phyloP scores from a whole-genome alignment of 169 alveolate genomes.

The Plasmodium adleri region DNA sequence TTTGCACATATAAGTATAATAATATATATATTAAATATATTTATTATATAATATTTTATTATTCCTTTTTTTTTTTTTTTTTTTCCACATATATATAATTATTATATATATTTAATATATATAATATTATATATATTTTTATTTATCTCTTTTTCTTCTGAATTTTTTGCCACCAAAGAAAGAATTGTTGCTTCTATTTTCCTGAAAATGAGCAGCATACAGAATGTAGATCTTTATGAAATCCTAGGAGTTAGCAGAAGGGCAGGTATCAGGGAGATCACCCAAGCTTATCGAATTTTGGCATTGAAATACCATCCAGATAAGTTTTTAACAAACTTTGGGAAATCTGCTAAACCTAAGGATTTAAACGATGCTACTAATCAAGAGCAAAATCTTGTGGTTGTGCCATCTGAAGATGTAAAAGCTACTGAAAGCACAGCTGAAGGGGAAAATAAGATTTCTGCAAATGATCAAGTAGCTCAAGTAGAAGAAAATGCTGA shows the following conservation, averaged over 20 bases:
- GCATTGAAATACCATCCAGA: constrained; percentile 95
- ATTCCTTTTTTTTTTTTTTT: too few species aligned
- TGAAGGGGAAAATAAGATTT: not conserved
- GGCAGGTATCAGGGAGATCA: constrained; percentile 89
- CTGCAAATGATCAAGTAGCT: too few species aligned
- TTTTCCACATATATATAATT: too few species aligned
- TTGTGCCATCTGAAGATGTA: not conserved
- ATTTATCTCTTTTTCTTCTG: not conserved
- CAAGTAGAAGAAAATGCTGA: too few species aligned
- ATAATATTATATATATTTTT: not conserved
- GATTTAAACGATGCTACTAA: not conserved
- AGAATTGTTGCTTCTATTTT: too few species aligned
- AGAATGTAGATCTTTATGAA: constrained; percentile 81
- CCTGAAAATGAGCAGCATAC: constrained; percentile 43
- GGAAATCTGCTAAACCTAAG: constrained; percentile 11
- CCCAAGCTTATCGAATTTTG: constrained; percentile 92
- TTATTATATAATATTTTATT: too few species aligned
- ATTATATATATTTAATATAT: not conserved
- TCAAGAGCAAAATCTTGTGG: too few species aligned
- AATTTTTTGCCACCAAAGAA: too few species aligned
- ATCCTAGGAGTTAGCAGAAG: constrained; percentile 84
- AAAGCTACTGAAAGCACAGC: not conserved
- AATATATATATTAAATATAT: too few species aligned
- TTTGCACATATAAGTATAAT: too few species aligned
- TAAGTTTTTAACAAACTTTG: constrained; percentile 82